Evolutionary conservation across 768 basidiomycete species (phyloP).

Genomic region (Termitomyces sp.): DNA sequence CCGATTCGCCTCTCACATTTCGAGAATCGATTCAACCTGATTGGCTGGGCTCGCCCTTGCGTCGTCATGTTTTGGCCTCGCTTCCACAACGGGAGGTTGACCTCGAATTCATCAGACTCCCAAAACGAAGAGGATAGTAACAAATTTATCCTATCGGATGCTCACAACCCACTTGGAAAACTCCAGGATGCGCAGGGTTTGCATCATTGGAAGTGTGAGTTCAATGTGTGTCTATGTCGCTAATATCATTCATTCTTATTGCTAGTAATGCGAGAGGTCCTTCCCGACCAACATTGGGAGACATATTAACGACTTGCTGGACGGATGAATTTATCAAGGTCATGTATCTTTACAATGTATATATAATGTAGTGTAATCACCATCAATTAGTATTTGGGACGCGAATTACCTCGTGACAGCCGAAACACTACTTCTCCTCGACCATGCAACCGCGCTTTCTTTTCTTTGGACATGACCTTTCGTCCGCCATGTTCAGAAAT

Average conservation of each 20-base stretch:
- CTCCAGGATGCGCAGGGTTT: conserved; percentile 63
- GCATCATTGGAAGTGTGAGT: conserved; percentile 73
- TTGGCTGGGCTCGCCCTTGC: conserved; percentile 64
- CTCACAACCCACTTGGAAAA: conserved; percentile 52
- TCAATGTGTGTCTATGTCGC: conserved; percentile 9
- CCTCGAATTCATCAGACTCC: conserved; percentile 32
- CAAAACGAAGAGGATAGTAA: conserved; percentile 30
- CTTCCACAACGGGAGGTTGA: conserved; percentile 53
- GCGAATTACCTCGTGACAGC: neutral
- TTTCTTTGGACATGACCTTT: conserved; percentile 6
- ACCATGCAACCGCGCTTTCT: neutral
- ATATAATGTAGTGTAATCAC: neutral
- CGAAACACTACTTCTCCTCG: neutral
- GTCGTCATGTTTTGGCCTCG: conserved; percentile 51
- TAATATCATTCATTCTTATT: conserved; percentile 3
- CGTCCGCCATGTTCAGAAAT: neutral
- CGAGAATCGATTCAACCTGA: conserved; percentile 49
- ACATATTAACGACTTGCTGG: conserved; percentile 46
- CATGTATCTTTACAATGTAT: neutral
- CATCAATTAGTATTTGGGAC: neutral
- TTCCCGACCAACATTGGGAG: conserved; percentile 73
- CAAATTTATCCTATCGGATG: conserved; percentile 57
- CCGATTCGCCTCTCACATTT: conserved; percentile 50
- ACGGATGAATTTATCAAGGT: neutral
- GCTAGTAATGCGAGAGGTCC: conserved; percentile 73